These are phyloP conservation scores for Polysphondylium violaceum DNA, from an alignment of 78 protist species.

Conservation along the genomic window DNA sequence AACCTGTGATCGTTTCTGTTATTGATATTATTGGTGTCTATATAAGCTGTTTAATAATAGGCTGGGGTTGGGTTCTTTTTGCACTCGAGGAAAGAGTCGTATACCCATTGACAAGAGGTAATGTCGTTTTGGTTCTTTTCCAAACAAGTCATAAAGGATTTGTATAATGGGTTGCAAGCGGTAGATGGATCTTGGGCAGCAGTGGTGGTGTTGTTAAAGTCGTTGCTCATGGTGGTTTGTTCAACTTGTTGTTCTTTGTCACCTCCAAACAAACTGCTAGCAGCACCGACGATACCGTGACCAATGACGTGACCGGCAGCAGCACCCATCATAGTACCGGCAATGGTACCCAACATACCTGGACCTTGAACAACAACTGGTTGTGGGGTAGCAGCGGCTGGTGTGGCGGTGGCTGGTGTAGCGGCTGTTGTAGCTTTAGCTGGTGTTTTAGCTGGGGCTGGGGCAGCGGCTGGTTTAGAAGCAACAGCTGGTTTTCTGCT, in stretches of 20 bases:
- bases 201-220: background rate
- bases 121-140: conserved; percentile 73
- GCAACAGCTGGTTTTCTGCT: background rate
- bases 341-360: conserved; percentile 75
- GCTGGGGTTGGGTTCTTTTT: background rate
- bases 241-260: conserved; percentile 41
- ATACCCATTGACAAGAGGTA: conserved; percentile 59
- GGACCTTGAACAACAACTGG: conserved; percentile 80
- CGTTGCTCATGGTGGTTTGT: background rate
- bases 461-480: conserved; percentile 23
- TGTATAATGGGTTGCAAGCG: conserved; percentile 58
- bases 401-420: background rate
- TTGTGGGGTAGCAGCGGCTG: background rate
- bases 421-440: conserved; percentile 44
- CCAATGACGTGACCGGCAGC: conserved; percentile 71
- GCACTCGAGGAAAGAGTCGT: conserved; percentile 67
- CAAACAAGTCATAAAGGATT: conserved; percentile 68
- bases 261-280: conserved; percentile 43
- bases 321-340: conserved; percentile 66
- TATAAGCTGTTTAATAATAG: conserved; percentile 9
- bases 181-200: background rate
- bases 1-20: too few species aligned
- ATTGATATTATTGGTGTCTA: too few species aligned
- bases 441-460: conserved; percentile 11
- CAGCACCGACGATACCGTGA: conserved; percentile 72